Percentiles rank a stretch among this genome's conserved stretches.
These are phyloP conservation scores for Skeletonema grethae DNA, from an alignment of 108 stramenopile genomes.

Conservation along the genomic window DNA sequence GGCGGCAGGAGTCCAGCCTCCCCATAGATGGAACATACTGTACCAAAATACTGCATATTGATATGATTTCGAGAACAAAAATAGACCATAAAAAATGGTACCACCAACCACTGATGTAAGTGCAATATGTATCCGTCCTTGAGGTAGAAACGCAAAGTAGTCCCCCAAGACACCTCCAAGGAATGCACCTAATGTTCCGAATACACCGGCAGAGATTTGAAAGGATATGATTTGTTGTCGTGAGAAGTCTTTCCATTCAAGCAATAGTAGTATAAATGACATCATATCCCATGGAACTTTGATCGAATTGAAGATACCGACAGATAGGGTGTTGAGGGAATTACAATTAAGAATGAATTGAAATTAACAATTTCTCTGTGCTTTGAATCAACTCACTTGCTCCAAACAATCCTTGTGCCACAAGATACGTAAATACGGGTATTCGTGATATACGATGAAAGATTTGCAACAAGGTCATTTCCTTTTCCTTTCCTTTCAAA, in stretches of 20 bases:
- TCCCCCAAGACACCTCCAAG: slow-evolving; percentile 57
- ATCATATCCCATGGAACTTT: slow-evolving; percentile 59
- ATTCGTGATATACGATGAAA: slow-evolving; percentile 43
- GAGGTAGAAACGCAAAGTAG: slow-evolving; percentile 29
- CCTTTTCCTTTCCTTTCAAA: neutral
- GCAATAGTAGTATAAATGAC: slow-evolving; percentile 52
- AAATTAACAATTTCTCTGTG: slow-evolving; percentile 24
- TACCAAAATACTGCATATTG: slow-evolving; percentile 35
- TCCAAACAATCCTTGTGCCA: slow-evolving; percentile 44
- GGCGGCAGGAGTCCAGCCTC: slow-evolving; percentile 48
- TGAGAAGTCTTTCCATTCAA: slow-evolving; percentile 58
- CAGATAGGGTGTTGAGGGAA: no score
- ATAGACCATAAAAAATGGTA: slow-evolving; percentile 51
- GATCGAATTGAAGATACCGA: no score
- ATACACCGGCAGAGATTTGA: slow-evolving; percentile 45
- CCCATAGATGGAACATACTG: slow-evolving; percentile 47
- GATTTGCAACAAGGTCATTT: slow-evolving; percentile 46
- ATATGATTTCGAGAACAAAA: slow-evolving; percentile 47
- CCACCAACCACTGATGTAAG: slow-evolving; percentile 42
- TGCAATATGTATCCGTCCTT: slow-evolving; percentile 48
- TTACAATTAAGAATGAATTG: slow-evolving; percentile 4
- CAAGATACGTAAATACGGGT: slow-evolving; percentile 54
- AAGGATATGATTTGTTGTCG: slow-evolving; percentile 54
- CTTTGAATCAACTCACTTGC: no score
- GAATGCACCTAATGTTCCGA: slow-evolving; percentile 40